Conservation (phyloP, 2,329 filamentous ascomycete genomes). For the Aspergillus amoenus region DNA sequence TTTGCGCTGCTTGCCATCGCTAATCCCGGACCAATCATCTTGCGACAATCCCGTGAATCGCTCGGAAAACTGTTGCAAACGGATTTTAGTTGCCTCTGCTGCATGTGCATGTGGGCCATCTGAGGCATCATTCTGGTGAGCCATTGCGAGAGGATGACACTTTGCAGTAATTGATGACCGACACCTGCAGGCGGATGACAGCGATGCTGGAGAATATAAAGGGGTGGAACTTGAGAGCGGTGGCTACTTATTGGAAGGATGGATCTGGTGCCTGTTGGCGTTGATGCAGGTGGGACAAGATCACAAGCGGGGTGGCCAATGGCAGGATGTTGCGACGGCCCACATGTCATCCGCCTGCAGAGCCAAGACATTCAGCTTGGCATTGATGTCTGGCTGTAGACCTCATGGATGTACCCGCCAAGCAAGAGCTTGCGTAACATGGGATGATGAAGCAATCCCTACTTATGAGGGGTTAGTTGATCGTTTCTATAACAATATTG, state of each 20-base stretch:
- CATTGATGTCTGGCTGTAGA: too few relatives aligned
- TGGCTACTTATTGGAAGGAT: too few relatives aligned
- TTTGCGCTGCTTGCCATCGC: slow-evolving; percentile 8
- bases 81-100: not conserved
- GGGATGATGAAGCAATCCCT: too few relatives aligned
- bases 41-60: not conserved
- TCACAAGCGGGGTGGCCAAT: too few relatives aligned
- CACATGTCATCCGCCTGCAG: too few relatives aligned
- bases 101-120: not conserved
- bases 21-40: slow-evolving; percentile 15
- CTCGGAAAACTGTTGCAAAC: slow-evolving; percentile 6
- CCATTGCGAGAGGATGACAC: not conserved
- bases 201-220: not conserved
- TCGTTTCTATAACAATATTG: too few relatives aligned
- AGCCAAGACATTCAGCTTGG: too few relatives aligned
- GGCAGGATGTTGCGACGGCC: too few relatives aligned
- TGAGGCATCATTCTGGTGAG: not conserved
- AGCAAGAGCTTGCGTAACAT: too few relatives aligned
- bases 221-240: not conserved
- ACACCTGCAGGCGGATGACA: not conserved
- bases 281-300: too few relatives aligned
- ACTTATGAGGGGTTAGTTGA: too few relatives aligned
- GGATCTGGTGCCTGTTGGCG: not conserved
- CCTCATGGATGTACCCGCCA: too few relatives aligned
- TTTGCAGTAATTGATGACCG: not conserved